Evolutionary conservation across 345 rosid species (phyloP).

Genomic region (Balakata baccata): DNA sequence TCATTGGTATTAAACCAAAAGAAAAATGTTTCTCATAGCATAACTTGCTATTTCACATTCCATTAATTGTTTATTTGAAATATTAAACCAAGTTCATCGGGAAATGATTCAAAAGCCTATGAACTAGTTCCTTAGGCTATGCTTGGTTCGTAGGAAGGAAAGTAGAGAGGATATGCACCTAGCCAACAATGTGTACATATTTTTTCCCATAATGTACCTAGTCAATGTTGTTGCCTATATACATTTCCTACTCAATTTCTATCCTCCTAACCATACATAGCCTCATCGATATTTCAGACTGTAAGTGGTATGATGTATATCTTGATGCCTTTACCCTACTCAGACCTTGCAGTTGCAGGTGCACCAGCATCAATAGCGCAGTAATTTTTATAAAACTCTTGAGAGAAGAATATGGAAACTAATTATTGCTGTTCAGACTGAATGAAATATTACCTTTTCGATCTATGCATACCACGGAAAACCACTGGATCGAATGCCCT

Average conservation of each 20-base stretch:
- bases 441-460: slow-evolving; percentile 58
- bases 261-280: neutral
- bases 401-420: neutral
- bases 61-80: neutral
- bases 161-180: neutral
- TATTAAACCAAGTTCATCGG: neutral
- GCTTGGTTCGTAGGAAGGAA: neutral
- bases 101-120: neutral
- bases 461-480: slow-evolving; percentile 80
- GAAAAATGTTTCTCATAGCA: neutral
- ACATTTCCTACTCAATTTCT: neutral
- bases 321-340: neutral
- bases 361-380: slow-evolving; percentile 1
- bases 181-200: neutral
- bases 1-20: neutral
- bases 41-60: neutral
- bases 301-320: neutral
- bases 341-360: neutral
- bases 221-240: neutral
- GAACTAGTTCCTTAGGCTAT: neutral
- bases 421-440: neutral
- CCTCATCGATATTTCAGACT: neutral
- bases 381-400: neutral
- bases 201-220: neutral
- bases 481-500: slow-evolving; percentile 90